These are phyloP conservation scores for Dioszegia hungarica DNA, from an alignment of 768 basidiomycete genomes.

Conservation along the genomic window DNA sequence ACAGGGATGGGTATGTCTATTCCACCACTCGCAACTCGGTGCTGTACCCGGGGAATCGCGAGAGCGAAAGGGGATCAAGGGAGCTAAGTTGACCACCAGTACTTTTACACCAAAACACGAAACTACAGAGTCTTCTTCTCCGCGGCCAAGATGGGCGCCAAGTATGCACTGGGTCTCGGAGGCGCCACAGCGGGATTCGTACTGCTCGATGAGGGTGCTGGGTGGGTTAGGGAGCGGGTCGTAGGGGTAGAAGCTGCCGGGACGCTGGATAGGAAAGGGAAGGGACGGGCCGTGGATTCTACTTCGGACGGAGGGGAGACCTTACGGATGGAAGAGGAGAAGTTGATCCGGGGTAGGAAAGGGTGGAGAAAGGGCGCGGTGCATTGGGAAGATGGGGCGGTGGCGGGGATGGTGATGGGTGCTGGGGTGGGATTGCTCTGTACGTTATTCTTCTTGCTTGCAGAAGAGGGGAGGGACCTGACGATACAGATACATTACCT, in stretches of 20 bases:
- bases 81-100: conserved; percentile 14
- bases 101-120: conserved; percentile 48
- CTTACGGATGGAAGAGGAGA: not conserved
- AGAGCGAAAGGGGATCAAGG: too few relatives aligned
- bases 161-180: conserved; percentile 38
- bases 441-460: conserved; percentile 13
- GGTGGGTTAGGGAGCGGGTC: conserved; percentile 25
- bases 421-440: conserved; percentile 28
- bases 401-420: conserved; percentile 37
- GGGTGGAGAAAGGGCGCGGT: conserved; percentile 30
- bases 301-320: too few relatives aligned
- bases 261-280: conserved; percentile 2
- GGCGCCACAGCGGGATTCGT: conserved; percentile 35
- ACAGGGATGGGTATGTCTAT: conserved; percentile 44
- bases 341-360: conserved; percentile 3
- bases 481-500: conserved; percentile 35
- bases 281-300: not conserved
- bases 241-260: not conserved
- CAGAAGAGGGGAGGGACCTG: too few relatives aligned
- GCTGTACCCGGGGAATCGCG: too few relatives aligned
- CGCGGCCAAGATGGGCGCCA: conserved; percentile 29
- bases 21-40: too few relatives aligned
- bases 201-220: conserved; percentile 37
- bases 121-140: conserved; percentile 44
- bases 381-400: conserved; percentile 39